phyloP scores from a whole-genome alignment of 306 rosid genomes.

The Fragaria iinumae region DNA sequence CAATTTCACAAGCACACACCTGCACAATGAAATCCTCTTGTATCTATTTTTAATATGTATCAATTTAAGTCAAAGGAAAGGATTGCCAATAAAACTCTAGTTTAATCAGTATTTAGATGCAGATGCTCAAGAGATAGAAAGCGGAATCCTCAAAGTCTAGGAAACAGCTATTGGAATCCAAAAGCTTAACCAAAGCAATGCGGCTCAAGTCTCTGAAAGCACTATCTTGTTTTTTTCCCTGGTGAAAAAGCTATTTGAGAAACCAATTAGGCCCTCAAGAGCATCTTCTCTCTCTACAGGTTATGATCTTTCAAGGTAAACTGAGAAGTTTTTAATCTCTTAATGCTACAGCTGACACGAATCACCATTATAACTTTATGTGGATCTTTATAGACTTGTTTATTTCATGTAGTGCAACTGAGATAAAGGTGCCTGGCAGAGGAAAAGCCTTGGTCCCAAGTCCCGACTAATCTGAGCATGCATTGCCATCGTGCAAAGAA shows the following conservation, averaged over 20 bases:
- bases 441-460: not conserved
- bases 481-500: not conserved
- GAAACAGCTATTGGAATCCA: not conserved
- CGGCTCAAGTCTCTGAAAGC: not conserved
- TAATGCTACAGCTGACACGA: not conserved
- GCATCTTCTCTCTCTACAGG: not conserved
- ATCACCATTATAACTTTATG: not conserved
- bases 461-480: not conserved
- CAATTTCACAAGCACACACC: not conserved
- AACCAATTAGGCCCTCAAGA: not conserved
- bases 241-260: not conserved
- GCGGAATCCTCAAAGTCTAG: not conserved
- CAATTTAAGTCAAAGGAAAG: not conserved
- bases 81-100: not conserved
- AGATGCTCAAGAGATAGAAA: not conserved
- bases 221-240: not conserved
- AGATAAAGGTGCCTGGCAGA: not conserved
- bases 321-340: not conserved
- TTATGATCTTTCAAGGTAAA: not conserved
- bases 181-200: not conserved
- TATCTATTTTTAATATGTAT: too few species aligned
- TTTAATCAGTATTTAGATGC: not conserved
- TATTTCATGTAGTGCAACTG: not conserved
- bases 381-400: not conserved
- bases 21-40: not conserved